Percentiles rank a stretch among this genome's conserved stretches.
These are phyloP conservation scores for Malassezia equina DNA, from an alignment of 1,284 basidiomycete genomes.

Conservation along the genomic window DNA sequence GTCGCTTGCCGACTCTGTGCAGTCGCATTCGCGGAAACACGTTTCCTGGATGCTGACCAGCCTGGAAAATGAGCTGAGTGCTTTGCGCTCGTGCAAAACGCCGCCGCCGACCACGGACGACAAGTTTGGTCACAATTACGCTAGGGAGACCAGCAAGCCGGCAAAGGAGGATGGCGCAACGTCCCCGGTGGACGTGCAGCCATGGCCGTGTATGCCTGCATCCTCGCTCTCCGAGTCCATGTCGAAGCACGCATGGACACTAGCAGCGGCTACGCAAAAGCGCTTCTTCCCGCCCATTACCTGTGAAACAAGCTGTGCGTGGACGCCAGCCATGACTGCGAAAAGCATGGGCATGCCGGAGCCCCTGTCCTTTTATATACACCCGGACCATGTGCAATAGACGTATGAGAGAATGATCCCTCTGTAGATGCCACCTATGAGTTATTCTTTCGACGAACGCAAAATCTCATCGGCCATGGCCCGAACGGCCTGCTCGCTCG, in stretches of 20 bases:
- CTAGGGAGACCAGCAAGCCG: background rate
- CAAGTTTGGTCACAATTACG: background rate
- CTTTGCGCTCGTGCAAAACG: background rate
- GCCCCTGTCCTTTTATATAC: background rate
- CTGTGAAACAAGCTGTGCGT: background rate
- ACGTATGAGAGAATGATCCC: background rate
- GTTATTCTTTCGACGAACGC: constrained; percentile 1
- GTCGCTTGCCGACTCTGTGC: background rate
- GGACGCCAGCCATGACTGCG: background rate
- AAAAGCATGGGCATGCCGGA: background rate
- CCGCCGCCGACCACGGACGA: background rate
- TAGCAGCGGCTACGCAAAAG: background rate
- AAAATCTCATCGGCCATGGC: constrained; percentile 14
- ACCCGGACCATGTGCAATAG: constrained; percentile 1
- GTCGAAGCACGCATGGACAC: background rate
- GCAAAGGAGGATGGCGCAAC: background rate
- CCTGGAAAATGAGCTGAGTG: background rate
- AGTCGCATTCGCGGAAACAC: background rate
- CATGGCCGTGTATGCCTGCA: background rate
- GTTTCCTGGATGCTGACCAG: background rate
- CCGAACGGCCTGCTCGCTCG: constrained; percentile 11
- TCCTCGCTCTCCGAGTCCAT: background rate
- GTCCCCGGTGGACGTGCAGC: background rate
- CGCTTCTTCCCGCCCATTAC: background rate
- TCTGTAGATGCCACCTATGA: background rate